Base-by-base conservation (phyloP, 805 yeast species). In the Hemisphaericaspora nanyangensis region DNA sequence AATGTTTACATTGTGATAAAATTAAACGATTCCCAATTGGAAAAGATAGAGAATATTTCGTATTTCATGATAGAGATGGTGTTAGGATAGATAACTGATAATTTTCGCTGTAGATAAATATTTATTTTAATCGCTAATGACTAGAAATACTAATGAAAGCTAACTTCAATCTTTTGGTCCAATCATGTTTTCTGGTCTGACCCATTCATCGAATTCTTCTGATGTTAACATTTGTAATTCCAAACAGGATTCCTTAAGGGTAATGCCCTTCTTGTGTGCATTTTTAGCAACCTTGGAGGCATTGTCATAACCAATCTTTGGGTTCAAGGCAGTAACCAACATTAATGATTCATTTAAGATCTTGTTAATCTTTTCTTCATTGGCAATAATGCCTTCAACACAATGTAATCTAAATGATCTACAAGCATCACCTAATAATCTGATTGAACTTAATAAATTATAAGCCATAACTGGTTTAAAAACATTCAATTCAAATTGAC, bases 1-100 rank as follows among this genome's bases (percentile, higher is more conserved):
- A 43, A 17, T 86, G 95, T 49, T 46, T 38, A 6, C 42, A 28
- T n/a, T 85, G 95, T 59, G 78, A 77, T 0, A 38, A 44, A 1
- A 40, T 38, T 6, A 83, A 76, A 52, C 51, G 84, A 37, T 86
- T 71, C 47, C 88, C 89, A 0, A 65, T 80, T 3, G 93, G 93
- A 0, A 58, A 58, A 28, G 51, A 82, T 46, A 63, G 74, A 29
- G 63, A 66, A 19, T 80, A 77, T 52, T 51, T 47, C 17, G 53
- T 76, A 7, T 80, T 76, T 49, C 59, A 67, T 38, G 81, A 76
- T 28, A 55, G 56, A 35, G 19, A 33, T 24, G 35, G 35, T n/a
- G 35, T 33, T 11, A 17, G 35, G 24, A 33, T 22, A 22, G 35
- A 33, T 18, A 7, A 33, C 3, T 17, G 18, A n/a, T n/a, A n/a